Evolutionary conservation across 345 rosid genomes (phyloP), one percentile per base, ranked within the genome.

Genomic region (Moringa oleifera): DNA sequence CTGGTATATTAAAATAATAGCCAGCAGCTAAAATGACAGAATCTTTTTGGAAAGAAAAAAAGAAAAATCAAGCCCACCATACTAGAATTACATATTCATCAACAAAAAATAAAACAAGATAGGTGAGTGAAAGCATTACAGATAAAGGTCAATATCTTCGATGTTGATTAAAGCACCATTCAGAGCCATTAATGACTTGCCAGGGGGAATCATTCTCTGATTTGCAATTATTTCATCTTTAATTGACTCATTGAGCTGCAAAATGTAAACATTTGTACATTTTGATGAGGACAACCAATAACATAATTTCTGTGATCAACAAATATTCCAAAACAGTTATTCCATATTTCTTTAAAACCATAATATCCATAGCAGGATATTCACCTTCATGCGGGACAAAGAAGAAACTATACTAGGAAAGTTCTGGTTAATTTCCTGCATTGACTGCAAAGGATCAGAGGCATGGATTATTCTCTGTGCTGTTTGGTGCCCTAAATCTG

Each of bases 401-500:
- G 95, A 90, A 62, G 99, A 94, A 73, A 94, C 97, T 45, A 88
- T 80, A 67, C 89, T 91, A 18, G 99, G 99, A 78, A 94, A 94
- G 74, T 94, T 94, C 75, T 90, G 99, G 79, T 79, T 94, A 70
- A 94, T 90, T 80, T 94, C 97, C 70, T 85, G 93, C 97, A 94
- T 94, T 57, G 93, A 81, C 67, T 88, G 99, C 68, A 88, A 71
- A 72, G 99, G 95, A 74, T 94, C 96, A 61, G 95, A 86, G 64
- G 96, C 93, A 51, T 85, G 97, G 60, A 90, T 90, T 70, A 94
- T 94, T 73, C 97, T 85, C 80, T 94, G 97, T 23, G 93, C 95
- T 41, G 99, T 94, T 79, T 94, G 99, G 83, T 94, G 97, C 61
- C 99, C 99, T 68, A 94, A 71, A 85, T 94, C 99, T 94, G 93